phyloP scores from a whole-genome alignment of 495 filamentous ascomycete genomes.

The Lasiosphaeris hirsuta region DNA sequence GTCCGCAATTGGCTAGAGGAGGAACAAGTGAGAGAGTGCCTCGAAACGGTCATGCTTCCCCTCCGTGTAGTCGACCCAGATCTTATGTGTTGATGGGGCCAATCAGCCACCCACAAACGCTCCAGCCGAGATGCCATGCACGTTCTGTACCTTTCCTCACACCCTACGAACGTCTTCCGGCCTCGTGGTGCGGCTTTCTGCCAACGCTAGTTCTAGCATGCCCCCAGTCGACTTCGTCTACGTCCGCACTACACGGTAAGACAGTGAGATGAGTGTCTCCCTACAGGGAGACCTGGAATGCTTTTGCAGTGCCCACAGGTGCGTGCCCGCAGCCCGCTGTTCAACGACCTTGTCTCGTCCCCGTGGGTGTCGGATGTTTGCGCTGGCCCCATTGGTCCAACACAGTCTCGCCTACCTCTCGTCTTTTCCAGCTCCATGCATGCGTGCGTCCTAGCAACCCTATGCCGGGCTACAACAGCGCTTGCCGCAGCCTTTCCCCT shows the following conservation, averaged over 20 bases:
- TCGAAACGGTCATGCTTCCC: conserved; percentile 48
- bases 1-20: conserved; percentile 37
- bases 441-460: conserved; percentile 24
- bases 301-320: conserved; percentile 5
- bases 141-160: conserved; percentile 23
- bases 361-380: conserved; percentile 32
- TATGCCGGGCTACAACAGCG: conserved; percentile 21
- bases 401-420: conserved; percentile 21
- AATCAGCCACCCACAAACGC: conserved; percentile 39
- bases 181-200: conserved; percentile 19
- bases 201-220: conserved; percentile 9
- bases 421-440: conserved; percentile 29
- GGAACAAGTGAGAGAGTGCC: conserved; percentile 24
- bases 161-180: conserved; percentile 16
- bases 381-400: conserved; percentile 29
- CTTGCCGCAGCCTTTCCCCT: conserved; percentile 23
- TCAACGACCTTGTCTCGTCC: conserved; percentile 31
- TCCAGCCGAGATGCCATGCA: conserved; percentile 43
- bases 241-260: conserved; percentile 16
- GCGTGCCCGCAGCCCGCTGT: conserved; percentile 18
- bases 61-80: conserved; percentile 44
- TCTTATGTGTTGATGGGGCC: conserved; percentile 40
- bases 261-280: conserved; percentile 20
- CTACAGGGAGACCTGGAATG: conserved; percentile 10
- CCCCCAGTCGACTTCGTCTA: conserved; percentile 18